Evolutionary conservation across 148 eudicot species (phyloP), one percentile per base, ranked within the genome.

Genomic region (Salicornia ramosissima): DNA sequence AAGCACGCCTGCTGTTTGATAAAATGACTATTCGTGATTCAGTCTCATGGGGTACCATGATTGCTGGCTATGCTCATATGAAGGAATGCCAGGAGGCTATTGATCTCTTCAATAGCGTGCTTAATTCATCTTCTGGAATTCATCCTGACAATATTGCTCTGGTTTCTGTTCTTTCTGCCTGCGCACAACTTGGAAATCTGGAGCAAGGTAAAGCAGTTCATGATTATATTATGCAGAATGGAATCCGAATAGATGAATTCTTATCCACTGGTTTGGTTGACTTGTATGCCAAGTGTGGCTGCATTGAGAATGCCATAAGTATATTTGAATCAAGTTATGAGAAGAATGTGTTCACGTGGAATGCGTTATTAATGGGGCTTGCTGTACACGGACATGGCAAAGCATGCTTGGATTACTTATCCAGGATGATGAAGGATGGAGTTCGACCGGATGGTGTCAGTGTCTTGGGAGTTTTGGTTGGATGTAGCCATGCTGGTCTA

Each of bases 401-500:
- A 28, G 34, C 65, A 31, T 80, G 86, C 57, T 82, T 92, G 61
- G 77, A 87, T 63, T 84, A 83, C 71, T 84, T 92, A 62, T 74
- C 77, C 39, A 86, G 80, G 78, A 87, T 89, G 96, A 74, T 73
- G 45, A 76, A 83, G 36, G 62, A 40, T 31, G 75, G 84, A 46
- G 71, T 86, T 60, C 77, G 68, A 68, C 93, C 93, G 0, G 97
- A 92, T 77, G 88, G 93, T 33, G 88, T 89, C 67, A 89, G 88
- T 56, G 74, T 92, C 72, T 80, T 89, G 71, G 96, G 83, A 22
- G 72, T 87, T 21, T 83, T 87, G 69, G 90, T 87, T 42, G 96
- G 92, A 25, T 91, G 92, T 71, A 89, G 87, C 79, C 97, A 91
- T 53, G 84, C 86, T 26, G 97, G 97, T 56, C 83, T 87, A 45